Percentiles rank a stretch among this genome's conserved stretches.
Evolutionary conservation across 225 moss, liverwort and hornwort species (phyloP).

Genomic region (Pseudisothecium myosuroides): DNA sequence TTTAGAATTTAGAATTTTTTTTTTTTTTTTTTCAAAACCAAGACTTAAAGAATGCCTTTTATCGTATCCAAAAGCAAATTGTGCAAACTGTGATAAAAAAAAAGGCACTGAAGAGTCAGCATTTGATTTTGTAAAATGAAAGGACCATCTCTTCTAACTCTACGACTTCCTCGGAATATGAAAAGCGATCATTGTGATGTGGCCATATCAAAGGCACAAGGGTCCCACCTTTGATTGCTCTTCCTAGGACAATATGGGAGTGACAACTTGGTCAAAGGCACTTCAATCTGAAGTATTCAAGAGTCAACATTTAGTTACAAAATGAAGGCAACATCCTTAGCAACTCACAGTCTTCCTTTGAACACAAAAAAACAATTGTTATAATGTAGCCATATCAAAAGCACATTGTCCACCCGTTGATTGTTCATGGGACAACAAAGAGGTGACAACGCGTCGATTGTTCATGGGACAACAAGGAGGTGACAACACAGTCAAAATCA

Average conservation of each 20-base stretch:
- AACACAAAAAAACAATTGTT: rapidly evolving
- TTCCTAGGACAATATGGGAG: rapidly evolving
- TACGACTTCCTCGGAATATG: rapidly evolving
- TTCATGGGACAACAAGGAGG: rapidly evolving
- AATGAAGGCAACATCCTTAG: rapidly evolving
- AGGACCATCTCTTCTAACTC: too few species aligned
- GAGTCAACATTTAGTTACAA: background rate
- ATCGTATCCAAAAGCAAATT: rapidly evolving
- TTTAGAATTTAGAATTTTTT: too few species aligned
- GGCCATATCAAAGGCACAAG: rapidly evolving
- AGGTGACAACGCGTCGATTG: too few species aligned
- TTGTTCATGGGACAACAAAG: background rate
- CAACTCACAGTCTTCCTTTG: rapidly evolving
- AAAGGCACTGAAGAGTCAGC: background rate
- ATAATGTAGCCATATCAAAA: background rate
- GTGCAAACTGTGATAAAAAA: rapidly evolving
- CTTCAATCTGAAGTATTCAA: rapidly evolving
- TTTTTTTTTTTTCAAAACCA: background rate
- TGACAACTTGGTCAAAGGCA: background rate
- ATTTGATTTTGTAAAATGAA: background rate
- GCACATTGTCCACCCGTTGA: rapidly evolving
- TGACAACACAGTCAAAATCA: rapidly evolving
- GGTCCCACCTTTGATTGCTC: rapidly evolving
- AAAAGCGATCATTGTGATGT: background rate
- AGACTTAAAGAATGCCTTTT: background rate